A percentile compares a stretch with the other conserved stretches of the same genome.
Evolutionary conservation across 331 rosid genomes (phyloP).

Genomic region (Phaseolus coccineus): DNA sequence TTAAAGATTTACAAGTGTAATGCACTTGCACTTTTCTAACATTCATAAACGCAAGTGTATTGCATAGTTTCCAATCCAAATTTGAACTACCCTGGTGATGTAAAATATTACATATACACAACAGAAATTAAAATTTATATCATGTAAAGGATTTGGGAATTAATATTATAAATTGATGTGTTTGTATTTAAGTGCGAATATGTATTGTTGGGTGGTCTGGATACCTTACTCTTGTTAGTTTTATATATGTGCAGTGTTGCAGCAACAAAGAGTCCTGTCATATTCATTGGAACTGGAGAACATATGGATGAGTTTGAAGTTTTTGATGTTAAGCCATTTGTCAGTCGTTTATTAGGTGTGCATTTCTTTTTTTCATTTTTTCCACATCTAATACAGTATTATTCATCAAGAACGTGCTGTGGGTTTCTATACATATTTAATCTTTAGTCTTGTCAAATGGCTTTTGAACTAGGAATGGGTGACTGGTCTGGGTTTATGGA

Average conservation of each 20-base stretch:
- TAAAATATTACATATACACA: conserved; percentile 8
- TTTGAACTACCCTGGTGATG: conserved; percentile 29
- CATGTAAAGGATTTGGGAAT: conserved; percentile 33
- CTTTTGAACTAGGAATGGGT: conserved; percentile 76
- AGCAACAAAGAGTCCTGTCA: conserved; percentile 92
- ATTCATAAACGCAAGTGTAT: conserved; percentile 6
- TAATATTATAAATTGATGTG: conserved; percentile 12
- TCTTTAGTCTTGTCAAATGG: conserved; percentile 16
- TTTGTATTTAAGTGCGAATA: background rate
- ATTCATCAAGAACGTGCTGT: conserved; percentile 18
- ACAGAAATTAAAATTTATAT: conserved; percentile 15
- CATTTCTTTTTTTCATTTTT: conserved; percentile 15
- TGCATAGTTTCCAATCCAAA: background rate
- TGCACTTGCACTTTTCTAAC: background rate
- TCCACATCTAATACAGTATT: conserved; percentile 17
- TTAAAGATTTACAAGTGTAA: background rate
- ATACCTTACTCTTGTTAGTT: conserved; percentile 2
- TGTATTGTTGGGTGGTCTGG: conserved; percentile 24
- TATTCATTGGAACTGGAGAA: conserved; percentile 90
- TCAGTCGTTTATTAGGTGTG: conserved; percentile 83
- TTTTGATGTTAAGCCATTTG: conserved; percentile 90
- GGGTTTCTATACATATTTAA: conserved; percentile 13
- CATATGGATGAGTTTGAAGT: conserved; percentile 93
- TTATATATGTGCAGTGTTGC: conserved; percentile 72
- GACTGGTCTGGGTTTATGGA: conserved; percentile 90